These are phyloP conservation scores for Backusella tuberculispora DNA, from an alignment of 192 early-diverging fungal species.

Conservation along the genomic window DNA sequence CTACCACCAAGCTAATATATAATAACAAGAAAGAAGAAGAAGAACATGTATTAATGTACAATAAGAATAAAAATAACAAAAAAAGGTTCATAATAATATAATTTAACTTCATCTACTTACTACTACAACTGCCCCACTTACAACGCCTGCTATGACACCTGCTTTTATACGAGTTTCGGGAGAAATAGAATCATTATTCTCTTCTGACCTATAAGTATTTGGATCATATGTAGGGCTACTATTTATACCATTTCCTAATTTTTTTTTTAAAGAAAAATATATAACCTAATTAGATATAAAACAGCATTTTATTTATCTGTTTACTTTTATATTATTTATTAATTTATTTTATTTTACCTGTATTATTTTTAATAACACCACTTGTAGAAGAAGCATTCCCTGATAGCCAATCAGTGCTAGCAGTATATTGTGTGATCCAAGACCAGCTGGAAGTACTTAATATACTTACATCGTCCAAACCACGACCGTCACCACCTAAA, in stretches of 20 bases:
- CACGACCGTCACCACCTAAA: slow-evolving; percentile 1
- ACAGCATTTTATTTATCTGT: no score
- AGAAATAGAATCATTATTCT: not conserved
- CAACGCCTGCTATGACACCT: slow-evolving; percentile 30
- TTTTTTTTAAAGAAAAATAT: not conserved
- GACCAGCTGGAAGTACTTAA: slow-evolving; percentile 26
- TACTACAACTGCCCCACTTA: slow-evolving; percentile 26
- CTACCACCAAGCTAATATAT: slow-evolving; percentile 19
- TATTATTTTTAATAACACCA: slow-evolving; percentile 13
- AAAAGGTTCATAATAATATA: no score
- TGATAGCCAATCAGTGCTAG: slow-evolving; percentile 9
- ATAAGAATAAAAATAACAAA: not conserved
- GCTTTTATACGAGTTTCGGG: slow-evolving; percentile 28
- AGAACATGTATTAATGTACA: not conserved
- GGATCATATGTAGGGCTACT: not conserved
- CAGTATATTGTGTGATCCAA: slow-evolving; percentile 39
- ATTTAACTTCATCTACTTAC: not conserved
- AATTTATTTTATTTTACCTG: not conserved
- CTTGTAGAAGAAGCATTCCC: not conserved
- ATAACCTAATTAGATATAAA: not conserved
- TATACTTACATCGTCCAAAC: slow-evolving; percentile 29
- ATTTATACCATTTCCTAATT: not conserved
- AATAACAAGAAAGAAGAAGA: not conserved
- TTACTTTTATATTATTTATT: no score
- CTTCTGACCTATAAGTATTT: not conserved